Evolutionary conservation across 2,329 filamentous ascomycete species (phyloP).

Genomic region (Botryotinia globosa): DNA sequence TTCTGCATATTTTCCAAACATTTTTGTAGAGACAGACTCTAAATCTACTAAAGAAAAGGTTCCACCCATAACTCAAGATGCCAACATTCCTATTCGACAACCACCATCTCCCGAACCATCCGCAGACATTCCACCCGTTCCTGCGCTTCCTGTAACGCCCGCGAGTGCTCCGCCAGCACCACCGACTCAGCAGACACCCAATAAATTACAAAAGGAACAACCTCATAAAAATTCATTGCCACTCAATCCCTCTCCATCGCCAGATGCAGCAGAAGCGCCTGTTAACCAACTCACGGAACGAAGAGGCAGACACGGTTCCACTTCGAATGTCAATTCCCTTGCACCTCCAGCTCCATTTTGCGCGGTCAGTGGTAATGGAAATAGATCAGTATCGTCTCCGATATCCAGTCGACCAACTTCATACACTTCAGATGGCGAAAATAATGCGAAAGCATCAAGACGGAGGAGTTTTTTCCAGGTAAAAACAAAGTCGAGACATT

Average conservation of each 20-base stretch:
- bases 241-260: background rate
- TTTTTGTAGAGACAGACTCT: constrained; percentile 18
- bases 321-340: constrained; percentile 17
- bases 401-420: constrained; percentile 16
- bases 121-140: constrained; percentile 3
- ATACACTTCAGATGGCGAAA: constrained; percentile 16
- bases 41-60: constrained; percentile 15
- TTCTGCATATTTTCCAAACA: constrained; percentile 17
- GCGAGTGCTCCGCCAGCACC: background rate
- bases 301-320: constrained; percentile 16
- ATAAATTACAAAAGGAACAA: constrained; percentile 15
- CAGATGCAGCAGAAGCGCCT: constrained; percentile 2
- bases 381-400: constrained; percentile 20
- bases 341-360: constrained; percentile 14
- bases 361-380: background rate
- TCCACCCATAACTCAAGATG: constrained; percentile 5
- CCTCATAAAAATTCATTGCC: background rate
- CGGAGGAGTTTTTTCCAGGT: constrained; percentile 18
- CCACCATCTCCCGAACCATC: background rate
- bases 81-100: background rate
- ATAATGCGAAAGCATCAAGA: background rate
- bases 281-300: background rate
- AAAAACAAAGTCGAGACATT: constrained; percentile 10
- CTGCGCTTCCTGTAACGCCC: constrained; percentile 4
- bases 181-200: background rate